Conservation (phyloP, 2,329 filamentous ascomycete species). For the Sclerotinia nivalis region DNA sequence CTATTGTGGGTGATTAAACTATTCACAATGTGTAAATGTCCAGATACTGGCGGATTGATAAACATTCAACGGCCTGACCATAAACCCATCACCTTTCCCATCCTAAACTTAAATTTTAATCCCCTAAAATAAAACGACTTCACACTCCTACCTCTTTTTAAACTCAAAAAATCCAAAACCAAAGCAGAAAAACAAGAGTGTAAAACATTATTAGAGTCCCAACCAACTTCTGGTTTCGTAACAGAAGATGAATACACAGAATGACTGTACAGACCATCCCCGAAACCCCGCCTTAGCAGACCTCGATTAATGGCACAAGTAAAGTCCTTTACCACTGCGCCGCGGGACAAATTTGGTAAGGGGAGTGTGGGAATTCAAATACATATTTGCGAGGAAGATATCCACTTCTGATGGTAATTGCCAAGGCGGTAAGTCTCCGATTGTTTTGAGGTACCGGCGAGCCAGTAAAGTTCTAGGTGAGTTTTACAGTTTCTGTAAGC, state of each 20-base stretch:
- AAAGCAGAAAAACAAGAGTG: neutral
- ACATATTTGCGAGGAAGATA: neutral
- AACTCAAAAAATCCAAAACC: too few species aligned
- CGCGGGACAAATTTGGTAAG: neutral
- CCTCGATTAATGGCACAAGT: neutral
- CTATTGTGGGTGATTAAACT: too few species aligned
- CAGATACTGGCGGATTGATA: neutral
- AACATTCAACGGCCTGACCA: neutral
- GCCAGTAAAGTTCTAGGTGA: neutral
- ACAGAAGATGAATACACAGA: neutral
- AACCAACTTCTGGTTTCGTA: neutral
- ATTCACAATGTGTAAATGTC: too few species aligned
- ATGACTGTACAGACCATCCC: neutral
- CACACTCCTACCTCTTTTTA: neutral
- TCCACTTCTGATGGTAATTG: neutral
- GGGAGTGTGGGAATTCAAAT: neutral
- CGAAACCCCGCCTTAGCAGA: rapidly evolving
- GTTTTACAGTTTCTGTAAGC: too few species aligned
- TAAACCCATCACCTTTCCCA: neutral
- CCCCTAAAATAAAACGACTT: too few species aligned
- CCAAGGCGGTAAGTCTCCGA: neutral
- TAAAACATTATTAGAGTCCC: neutral
- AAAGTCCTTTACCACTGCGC: neutral
- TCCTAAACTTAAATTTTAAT: neutral
- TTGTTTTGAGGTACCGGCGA: neutral